Percentiles rank a stretch among this genome's conserved stretches.
phyloP scores from a whole-genome alignment of 176 grass and related monocot species.

The Thalia dealbata region DNA sequence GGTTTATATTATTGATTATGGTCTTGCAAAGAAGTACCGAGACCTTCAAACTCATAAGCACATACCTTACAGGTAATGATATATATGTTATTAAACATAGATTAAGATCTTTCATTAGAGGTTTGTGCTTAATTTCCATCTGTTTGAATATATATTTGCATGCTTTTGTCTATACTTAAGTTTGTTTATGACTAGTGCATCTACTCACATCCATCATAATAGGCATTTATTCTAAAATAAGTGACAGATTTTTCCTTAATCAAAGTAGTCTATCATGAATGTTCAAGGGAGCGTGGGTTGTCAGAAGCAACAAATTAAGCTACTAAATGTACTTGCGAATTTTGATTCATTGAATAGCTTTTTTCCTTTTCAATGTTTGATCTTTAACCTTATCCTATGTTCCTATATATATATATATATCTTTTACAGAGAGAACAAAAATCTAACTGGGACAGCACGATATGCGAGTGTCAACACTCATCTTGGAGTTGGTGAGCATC shows the following conservation, averaged over 20 bases:
- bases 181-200: no score
- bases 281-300: no score
- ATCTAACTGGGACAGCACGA: conserved; percentile 74
- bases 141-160: neutral
- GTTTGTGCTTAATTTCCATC: neutral
- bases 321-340: no score
- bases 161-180: no score
- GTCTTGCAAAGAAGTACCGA: conserved; percentile 91
- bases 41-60: conserved; percentile 93
- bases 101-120: neutral
- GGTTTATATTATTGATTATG: conserved; percentile 96
- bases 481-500: conserved; percentile 78
- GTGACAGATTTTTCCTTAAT: no score
- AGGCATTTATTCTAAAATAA: no score
- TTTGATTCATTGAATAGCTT: no score
- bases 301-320: no score
- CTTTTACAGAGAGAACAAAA: conserved; percentile 77
- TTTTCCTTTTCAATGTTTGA: no score
- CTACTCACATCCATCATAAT: no score
- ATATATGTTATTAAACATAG: neutral
- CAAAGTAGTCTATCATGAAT: no score
- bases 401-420: neutral
- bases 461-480: conserved; percentile 99
- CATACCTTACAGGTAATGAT: conserved; percentile 72
- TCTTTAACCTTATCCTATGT: no score